phyloP scores from a whole-genome alignment of 148 eudicot species.

The Persicaria maculosa region DNA sequence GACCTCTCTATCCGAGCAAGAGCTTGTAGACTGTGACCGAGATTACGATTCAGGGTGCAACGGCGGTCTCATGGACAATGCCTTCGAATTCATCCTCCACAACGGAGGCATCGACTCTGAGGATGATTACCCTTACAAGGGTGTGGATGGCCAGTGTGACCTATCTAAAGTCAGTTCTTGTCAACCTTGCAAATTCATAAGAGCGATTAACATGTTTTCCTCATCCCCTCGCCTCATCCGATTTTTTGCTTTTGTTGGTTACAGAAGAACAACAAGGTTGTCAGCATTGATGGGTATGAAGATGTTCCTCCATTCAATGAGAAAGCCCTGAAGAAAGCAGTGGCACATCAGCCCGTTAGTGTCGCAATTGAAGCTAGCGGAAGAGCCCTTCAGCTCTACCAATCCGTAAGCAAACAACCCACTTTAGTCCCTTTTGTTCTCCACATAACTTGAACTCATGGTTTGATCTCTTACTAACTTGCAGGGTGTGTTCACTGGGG shows the following conservation, averaged over 20 bases:
- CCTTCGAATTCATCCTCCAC: constrained; percentile 3
- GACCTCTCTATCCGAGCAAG: constrained; percentile 14
- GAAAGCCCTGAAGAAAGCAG: constrained; percentile 1
- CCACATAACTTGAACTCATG: too few species aligned
- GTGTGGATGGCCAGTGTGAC: constrained; percentile 7
- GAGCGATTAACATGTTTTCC: not conserved
- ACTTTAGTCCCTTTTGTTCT: too few species aligned
- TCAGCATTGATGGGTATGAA: not conserved
- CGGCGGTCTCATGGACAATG: constrained; percentile 16
- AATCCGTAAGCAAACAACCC: not conserved
- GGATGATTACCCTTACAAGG: constrained; percentile 17
- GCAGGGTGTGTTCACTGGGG: constrained; percentile 8
- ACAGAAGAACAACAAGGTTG: constrained; percentile 8
- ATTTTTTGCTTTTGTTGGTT: not conserved
- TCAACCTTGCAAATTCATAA: not conserved
- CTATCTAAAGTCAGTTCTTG: not conserved
- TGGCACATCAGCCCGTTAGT: not conserved
- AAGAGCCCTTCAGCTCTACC: not conserved
- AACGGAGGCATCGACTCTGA: constrained; percentile 14
- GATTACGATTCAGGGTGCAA: constrained; percentile 5
- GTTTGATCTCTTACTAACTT: too few species aligned
- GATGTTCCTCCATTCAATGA: constrained; percentile 1
- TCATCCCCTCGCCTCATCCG: not conserved
- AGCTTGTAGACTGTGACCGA: constrained; percentile 11
- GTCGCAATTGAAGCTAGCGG: constrained; percentile 6